Evolutionary conservation across 1,284 basidiomycete genomes (phyloP), one percentile per base, ranked within the genome.

Genomic region (Trichosporon inkin): DNA sequence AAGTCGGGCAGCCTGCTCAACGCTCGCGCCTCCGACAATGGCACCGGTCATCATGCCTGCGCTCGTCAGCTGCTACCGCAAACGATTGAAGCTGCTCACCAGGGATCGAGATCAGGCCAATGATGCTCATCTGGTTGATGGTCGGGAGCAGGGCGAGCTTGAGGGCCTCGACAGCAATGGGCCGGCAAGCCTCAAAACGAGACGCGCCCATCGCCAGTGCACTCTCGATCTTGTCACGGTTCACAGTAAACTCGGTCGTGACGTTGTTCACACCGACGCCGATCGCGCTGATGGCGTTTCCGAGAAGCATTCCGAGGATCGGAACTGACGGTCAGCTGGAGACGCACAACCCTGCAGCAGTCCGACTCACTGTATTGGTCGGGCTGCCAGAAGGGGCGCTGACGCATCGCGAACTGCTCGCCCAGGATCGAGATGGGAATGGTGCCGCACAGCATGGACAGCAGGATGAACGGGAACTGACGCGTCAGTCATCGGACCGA

Each of bases 11-110:
- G 90, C 90, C 76, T 91, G 89, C 52, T 89, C 83, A 53, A 92
- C 88, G 32, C 86, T 86, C 35, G 88, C 84, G 0, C 90, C 90
- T 20, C 89, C 90, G 16, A 92, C 84, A 64, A 92, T 88, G 0
- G 90, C 89, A 67, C 90, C 90, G 0, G 88, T 91, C 89, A 92
- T 91, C 88, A 90, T 90, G 1, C 88, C 84, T 82, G 47, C 10
- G 6, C 5, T 8, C 28, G 55, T 59, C 20, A 62, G 61, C n/a
- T 24, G 5, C n/a, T 10, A n/a, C 28, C 24, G 10, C 28, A 11
- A 22, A 17, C 60, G 28, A 8, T 8, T 8, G 8, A 8, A 32
- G 8, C 8, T 5, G 28, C 28, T 32, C 38, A 69, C 73, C 77
- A 13, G 78, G 79, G 41, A 80, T 80, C 3, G 74, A 76, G 60